These are phyloP conservation scores for Leishmania martiniquensis DNA, from an alignment of 208 protist genomes.

Conservation along the genomic window DNA sequence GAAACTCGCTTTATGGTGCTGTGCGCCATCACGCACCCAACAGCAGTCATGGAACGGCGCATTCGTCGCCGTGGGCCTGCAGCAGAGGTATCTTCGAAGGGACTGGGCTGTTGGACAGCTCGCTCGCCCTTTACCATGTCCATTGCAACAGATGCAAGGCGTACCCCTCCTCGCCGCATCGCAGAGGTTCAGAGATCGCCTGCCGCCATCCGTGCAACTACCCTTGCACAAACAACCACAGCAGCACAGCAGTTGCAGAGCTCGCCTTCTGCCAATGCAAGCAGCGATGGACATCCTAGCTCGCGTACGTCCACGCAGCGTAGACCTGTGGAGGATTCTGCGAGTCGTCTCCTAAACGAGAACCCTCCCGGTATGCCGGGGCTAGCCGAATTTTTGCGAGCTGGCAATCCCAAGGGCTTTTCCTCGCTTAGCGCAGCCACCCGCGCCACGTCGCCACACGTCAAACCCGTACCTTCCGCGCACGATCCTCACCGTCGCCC, in stretches of 20 bases:
- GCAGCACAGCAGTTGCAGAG: not conserved
- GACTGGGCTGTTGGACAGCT: not conserved
- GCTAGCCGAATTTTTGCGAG: constrained; percentile 28
- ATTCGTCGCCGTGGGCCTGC: constrained; percentile 7
- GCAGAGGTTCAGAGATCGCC: constrained; percentile 3
- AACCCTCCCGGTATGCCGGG: constrained; percentile 15
- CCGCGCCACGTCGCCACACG: not conserved
- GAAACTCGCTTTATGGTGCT: constrained; percentile 31
- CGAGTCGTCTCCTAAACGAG: not conserved
- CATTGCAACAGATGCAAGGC: not conserved
- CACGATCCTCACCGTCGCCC: not conserved
- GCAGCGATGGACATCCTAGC: not conserved
- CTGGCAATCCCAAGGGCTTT: constrained; percentile 17
- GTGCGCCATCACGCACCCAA: constrained; percentile 10
- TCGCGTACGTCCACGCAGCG: not conserved
- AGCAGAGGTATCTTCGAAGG: not conserved
- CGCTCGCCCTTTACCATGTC: not conserved
- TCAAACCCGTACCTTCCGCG: not conserved
- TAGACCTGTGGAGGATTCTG: not conserved
- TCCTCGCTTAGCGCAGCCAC: constrained; percentile 20
- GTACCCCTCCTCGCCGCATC: not conserved
- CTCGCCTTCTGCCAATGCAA: not conserved
- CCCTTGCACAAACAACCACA: not conserved
- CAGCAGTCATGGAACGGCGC: not conserved
- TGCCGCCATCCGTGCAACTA: not conserved